Base-by-base conservation (phyloP, 2,329 filamentous ascomycete genomes). In the Rhynchosporium secalis region DNA sequence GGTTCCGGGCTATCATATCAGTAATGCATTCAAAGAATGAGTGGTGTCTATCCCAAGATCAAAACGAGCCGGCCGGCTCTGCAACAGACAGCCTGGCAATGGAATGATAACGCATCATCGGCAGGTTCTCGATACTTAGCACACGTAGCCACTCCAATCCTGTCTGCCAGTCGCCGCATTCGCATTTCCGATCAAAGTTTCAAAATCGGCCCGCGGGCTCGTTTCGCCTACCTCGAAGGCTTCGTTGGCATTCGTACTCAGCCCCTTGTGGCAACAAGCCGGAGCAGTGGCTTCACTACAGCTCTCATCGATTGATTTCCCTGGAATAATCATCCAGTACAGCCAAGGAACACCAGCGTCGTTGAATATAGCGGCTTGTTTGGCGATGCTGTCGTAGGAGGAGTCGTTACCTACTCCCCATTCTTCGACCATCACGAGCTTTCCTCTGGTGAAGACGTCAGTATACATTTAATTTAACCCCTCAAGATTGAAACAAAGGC, bases 291-390 rank as follows among this genome's bases (percentile, higher is more conserved):
- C 41, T 4, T 15, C 41, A 43, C 20, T 13, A n/a, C 41, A 43
- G 8, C 41, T 43, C 12, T 43, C 41, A 43, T 43, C 41, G 12
- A 43, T n/a, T 2, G 54, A 58, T 20, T 64, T 64, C 0, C 58
- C 62, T 2, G 48, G 56, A 28, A 64, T 61, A 9, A 61, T 59
- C 43, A 52, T 47, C 58, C 58, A 64, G 41, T 61, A 64, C 15
- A 64, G n/a, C 62, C 59, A 66, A 46, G 62, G 59, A 3, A 66
- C 56, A 46, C 59, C 59, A 15, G 51, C 47, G 36, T 62, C 43
- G 26, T 62, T 62, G 13, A 64, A 62, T 3, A 64, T 57, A 31
- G 59, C 49, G 2, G 56, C 64, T 43, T 66, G 59, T 5, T 33
- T 62, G 4, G 59, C 64, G 20, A 62, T 41, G 43, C 13, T 48